Conservation (phyloP, 768 basidiomycete genomes). For the Chalciporus chontae region DNA sequence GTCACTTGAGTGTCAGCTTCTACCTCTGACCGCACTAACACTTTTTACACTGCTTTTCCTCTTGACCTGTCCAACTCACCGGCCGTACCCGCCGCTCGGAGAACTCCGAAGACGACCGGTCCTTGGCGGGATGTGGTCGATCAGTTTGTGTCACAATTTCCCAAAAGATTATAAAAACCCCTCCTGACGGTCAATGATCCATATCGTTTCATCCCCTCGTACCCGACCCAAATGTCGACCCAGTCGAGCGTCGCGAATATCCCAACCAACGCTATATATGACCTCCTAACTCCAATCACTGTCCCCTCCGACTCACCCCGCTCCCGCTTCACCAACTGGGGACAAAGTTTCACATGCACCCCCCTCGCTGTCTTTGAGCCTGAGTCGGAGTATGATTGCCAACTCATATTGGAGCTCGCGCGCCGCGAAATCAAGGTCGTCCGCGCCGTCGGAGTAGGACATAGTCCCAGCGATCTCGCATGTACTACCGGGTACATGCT, state of each 20-base stretch:
- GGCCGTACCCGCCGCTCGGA: slow-evolving; percentile 16
- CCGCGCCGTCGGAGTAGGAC: slow-evolving; percentile 85
- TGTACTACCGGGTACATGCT: slow-evolving; percentile 89
- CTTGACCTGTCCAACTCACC: background rate
- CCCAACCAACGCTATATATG: slow-evolving; percentile 47
- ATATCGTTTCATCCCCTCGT: slow-evolving; percentile 31
- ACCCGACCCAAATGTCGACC: slow-evolving; percentile 9
- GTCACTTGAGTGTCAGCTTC: background rate
- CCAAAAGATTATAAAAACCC: slow-evolving; percentile 30
- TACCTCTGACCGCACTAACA: too few relatives aligned
- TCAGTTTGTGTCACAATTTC: slow-evolving; percentile 24
- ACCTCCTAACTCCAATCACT: slow-evolving; percentile 53
- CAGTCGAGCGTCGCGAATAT: slow-evolving; percentile 31
- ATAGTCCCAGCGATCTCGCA: slow-evolving; percentile 90
- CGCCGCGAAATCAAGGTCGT: slow-evolving; percentile 66
- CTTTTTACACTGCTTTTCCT: slow-evolving; percentile 3
- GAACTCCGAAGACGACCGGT: slow-evolving; percentile 8
- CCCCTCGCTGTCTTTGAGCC: slow-evolving; percentile 79
- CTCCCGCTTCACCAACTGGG: slow-evolving; percentile 81
- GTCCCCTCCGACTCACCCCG: slow-evolving; percentile 37
- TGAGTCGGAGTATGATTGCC: slow-evolving; percentile 61
- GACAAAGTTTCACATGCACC: slow-evolving; percentile 64
- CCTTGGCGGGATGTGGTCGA: slow-evolving; percentile 24
- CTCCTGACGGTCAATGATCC: slow-evolving; percentile 17
- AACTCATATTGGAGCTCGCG: slow-evolving; percentile 76